These are phyloP conservation scores for Lactifluus pinguis DNA, from an alignment of 768 basidiomycete genomes.

Conservation along the genomic window DNA sequence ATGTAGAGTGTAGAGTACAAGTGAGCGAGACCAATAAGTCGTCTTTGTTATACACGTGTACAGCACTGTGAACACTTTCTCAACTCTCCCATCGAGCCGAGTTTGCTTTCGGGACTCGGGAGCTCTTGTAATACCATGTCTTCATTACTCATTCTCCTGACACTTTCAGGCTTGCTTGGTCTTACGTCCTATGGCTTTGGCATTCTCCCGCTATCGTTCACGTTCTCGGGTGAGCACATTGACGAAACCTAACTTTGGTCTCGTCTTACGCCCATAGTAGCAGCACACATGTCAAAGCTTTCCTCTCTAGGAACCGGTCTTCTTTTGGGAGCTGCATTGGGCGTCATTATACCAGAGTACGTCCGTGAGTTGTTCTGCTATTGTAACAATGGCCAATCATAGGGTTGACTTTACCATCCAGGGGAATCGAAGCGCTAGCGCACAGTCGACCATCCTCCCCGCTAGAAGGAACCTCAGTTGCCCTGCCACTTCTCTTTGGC, in stretches of 20 bases:
- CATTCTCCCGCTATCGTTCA: conserved; percentile 64
- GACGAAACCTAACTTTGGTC: not conserved
- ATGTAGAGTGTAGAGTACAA: conserved; percentile 20
- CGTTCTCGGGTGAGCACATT: conserved; percentile 51
- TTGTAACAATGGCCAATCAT: not conserved
- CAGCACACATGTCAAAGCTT: conserved; percentile 35
- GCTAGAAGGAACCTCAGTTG: conserved; percentile 42
- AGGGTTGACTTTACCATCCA: conserved; percentile 23
- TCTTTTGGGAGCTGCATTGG: conserved; percentile 81
- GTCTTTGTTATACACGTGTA: not conserved
- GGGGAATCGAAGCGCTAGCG: conserved; percentile 62
- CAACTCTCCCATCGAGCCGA: too few species aligned
- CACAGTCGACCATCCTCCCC: conserved; percentile 27
- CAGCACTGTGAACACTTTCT: too few species aligned
- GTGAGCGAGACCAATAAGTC: not conserved
- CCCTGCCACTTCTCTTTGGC: conserved; percentile 55
- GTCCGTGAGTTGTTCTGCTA: conserved; percentile 26
- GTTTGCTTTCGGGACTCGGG: too few species aligned
- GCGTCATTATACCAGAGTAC: conserved; percentile 90
- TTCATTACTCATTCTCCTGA: conserved; percentile 33
- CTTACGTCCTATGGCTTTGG: conserved; percentile 59
- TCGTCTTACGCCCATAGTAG: conserved; percentile 21
- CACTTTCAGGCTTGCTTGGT: conserved; percentile 57
- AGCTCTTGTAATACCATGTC: conserved; percentile 20
- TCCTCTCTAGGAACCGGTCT: conserved; percentile 71